Conservation (phyloP, 1,139 yeast species). For the Pichia sp. region DNA sequence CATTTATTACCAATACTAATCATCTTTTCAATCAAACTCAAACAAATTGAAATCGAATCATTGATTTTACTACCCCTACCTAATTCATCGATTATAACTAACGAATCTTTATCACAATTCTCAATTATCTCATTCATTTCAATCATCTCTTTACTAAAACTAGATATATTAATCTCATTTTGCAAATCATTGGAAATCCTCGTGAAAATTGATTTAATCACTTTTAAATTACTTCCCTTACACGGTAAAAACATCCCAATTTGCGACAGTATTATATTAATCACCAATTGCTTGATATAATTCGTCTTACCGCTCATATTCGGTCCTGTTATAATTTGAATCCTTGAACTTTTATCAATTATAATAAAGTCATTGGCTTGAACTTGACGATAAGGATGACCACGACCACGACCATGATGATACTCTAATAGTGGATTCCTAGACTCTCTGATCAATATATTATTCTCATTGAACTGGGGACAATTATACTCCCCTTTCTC, state of each 20-base stretch:
- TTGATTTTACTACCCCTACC: constrained; percentile 42
- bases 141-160: constrained; percentile 44
- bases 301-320: constrained; percentile 53
- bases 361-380: constrained; percentile 34
- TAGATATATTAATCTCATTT: constrained; percentile 36
- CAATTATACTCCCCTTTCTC: constrained; percentile 25
- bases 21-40: constrained; percentile 33
- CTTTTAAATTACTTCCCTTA: constrained; percentile 33
- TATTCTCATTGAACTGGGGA: constrained; percentile 29
- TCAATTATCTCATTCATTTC: constrained; percentile 39
- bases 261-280: constrained; percentile 39
- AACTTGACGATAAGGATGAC: constrained; percentile 21
- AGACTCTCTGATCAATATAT: constrained; percentile 28
- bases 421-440: constrained; percentile 38
- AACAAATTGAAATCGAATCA: constrained; percentile 36
- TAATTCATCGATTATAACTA: constrained; percentile 43
- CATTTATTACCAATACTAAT: constrained; percentile 22
- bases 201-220: constrained; percentile 37
- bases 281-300: constrained; percentile 40
- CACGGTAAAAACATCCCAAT: constrained; percentile 42
- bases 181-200: constrained; percentile 40
- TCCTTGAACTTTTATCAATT: constrained; percentile 30
- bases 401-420: not conserved
- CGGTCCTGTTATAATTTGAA: constrained; percentile 40
- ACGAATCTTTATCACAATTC: constrained; percentile 29